phyloP scores from a whole-genome alignment of 306 rosid species.

The Ziziphus jujuba region DNA sequence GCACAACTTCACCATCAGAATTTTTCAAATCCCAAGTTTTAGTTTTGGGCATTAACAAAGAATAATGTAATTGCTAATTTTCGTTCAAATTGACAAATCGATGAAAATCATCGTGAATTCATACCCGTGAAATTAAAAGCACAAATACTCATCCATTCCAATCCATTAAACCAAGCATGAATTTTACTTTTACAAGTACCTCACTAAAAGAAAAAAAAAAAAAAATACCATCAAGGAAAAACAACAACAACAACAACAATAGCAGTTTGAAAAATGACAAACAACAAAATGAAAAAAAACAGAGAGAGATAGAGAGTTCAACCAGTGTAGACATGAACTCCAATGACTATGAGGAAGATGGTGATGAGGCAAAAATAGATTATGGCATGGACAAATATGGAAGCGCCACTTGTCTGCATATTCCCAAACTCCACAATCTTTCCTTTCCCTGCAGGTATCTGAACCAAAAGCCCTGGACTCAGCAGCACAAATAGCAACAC shows the following conservation, averaged over 20 bases:
- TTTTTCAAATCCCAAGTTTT: too few species aligned
- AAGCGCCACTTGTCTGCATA: conserved; percentile 74
- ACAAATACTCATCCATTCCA: too few species aligned
- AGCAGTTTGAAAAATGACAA: neutral
- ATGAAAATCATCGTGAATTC: too few species aligned
- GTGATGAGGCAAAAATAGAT: conserved; percentile 85
- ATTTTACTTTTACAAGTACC: too few species aligned
- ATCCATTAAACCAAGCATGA: too few species aligned
- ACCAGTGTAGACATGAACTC: conserved; percentile 70
- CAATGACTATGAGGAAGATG: conserved; percentile 64
- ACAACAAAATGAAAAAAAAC: neutral
- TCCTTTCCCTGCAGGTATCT: conserved; percentile 54
- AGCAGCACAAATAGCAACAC: conserved; percentile 70
- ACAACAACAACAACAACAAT: neutral
- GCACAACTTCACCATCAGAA: too few species aligned
- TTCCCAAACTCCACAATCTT: conserved; percentile 62
- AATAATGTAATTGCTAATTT: too few species aligned
- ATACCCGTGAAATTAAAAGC: too few species aligned
- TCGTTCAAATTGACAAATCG: too few species aligned
- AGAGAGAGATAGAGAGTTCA: conserved; percentile 14
- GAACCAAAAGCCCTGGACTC: conserved; percentile 72
- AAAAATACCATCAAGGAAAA: too few species aligned
- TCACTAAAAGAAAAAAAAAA: too few species aligned
- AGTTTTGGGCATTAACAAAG: too few species aligned
- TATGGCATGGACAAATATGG: conserved; percentile 73